A percentile compares a stretch with the other conserved stretches of the same genome.
These are phyloP conservation scores for Rhizoclosmatium sp. DNA, from an alignment of 192 early-diverging fungal genomes.

Conservation along the genomic window DNA sequence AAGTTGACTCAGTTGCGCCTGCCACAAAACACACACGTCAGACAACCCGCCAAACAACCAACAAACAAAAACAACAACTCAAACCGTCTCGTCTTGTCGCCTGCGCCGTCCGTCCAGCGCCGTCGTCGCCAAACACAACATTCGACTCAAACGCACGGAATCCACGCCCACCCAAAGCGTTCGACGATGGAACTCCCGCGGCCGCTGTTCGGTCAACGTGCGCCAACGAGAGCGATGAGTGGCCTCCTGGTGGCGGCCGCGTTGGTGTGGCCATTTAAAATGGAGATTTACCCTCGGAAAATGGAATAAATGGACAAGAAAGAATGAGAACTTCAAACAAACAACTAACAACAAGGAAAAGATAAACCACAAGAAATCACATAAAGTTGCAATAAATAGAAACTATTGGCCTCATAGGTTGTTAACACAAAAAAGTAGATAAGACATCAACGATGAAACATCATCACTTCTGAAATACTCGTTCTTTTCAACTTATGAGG, in stretches of 20 bases:
- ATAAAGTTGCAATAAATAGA: too few species aligned
- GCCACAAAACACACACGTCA: background rate
- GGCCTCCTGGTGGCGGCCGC: background rate
- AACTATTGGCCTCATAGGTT: too few species aligned
- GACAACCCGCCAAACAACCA: background rate
- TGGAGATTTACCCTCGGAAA: too few species aligned
- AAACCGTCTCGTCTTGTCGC: background rate
- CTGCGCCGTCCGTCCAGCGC: background rate
- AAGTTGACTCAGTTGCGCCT: background rate
- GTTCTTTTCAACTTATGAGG: too few species aligned
- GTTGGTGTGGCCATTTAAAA: background rate
- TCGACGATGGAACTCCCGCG: background rate
- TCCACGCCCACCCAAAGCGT: background rate
- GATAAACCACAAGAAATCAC: too few species aligned
- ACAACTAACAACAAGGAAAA: too few species aligned
- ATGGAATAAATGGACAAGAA: too few species aligned
- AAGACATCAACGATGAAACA: too few species aligned
- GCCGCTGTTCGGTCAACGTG: background rate
- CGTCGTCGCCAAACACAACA: constrained; percentile 26
- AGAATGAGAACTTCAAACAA: too few species aligned
- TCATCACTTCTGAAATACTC: too few species aligned
- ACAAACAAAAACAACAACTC: background rate
- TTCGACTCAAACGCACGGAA: constrained; percentile 1
- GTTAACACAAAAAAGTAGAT: too few species aligned
- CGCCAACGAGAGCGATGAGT: background rate